A percentile compares a stretch with the other conserved stretches of the same genome.
Evolutionary conservation across 2,329 filamentous ascomycete species (phyloP).

Genomic region (Aphanoascus verrucosus): DNA sequence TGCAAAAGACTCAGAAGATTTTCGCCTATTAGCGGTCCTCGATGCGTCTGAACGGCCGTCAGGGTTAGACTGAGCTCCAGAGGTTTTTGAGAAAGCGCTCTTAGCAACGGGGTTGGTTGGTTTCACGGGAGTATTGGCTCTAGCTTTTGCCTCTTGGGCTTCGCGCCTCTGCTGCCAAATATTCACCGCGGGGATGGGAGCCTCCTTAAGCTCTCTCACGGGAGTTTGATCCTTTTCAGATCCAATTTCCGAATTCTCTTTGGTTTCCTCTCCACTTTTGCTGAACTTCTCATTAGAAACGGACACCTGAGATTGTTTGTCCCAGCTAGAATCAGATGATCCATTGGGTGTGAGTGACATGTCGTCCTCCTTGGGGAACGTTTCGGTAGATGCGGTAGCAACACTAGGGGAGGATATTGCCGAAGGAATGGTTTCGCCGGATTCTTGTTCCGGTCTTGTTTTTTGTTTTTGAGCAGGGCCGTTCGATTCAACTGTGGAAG

Average conservation of each 20-base stretch:
- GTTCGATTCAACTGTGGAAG: conserved; percentile 5
- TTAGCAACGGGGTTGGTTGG: conserved; percentile 24
- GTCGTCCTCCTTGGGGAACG: conserved; percentile 50
- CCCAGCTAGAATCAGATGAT: conserved; percentile 53
- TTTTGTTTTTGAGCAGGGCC: not conserved
- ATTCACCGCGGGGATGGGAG: conserved; percentile 73
- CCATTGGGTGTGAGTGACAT: conserved; percentile 49
- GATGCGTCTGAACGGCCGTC: conserved; percentile 31
- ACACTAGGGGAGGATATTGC: conserved; percentile 45
- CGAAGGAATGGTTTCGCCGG: conserved; percentile 27
- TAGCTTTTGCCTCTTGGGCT: conserved; percentile 45
- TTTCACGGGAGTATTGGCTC: conserved; percentile 27
- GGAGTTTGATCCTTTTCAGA: conserved; percentile 51
- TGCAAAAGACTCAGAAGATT: conserved; percentile 23
- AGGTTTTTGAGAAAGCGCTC: conserved; percentile 20
- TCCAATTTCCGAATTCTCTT: conserved; percentile 44
- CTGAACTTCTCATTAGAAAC: conserved; percentile 49
- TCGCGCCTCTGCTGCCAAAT: conserved; percentile 74
- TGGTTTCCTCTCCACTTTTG: conserved; percentile 35
- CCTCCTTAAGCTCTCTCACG: conserved; percentile 59
- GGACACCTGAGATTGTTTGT: conserved; percentile 52
- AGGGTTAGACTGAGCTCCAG: conserved; percentile 19
- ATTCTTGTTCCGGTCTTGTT: not conserved
- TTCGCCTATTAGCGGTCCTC: conserved; percentile 34
- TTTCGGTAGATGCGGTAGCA: conserved; percentile 43